Base-by-base conservation (phyloP, 208 protist species). In the Wallacemonas rigidus region DNA sequence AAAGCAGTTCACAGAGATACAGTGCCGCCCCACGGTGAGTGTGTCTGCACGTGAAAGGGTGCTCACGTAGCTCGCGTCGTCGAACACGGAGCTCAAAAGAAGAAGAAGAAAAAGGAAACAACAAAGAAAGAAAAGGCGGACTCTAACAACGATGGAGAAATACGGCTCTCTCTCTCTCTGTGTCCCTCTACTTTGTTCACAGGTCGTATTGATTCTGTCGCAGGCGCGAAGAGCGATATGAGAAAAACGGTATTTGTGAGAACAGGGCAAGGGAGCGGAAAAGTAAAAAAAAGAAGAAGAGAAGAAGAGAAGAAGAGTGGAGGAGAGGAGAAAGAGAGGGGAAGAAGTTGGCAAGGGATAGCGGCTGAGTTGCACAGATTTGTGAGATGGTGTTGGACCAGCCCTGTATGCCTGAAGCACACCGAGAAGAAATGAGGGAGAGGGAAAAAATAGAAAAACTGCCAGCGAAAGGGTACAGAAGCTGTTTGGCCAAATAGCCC, bases 221-320 rank as follows among this genome's bases (percentile, higher is more conserved):
- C 26, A 26, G 26, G 26, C 0, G 26, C 26, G 26, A 57, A 35
- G 11, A n/a, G 41, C 9, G 12, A 71, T 56, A 62, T 57, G 62
- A 73, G 50, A 36, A 68, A 26, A 68, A 61, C 72, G 48, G 61
- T 63, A 55, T 67, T 63, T 69, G 65, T 40, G 48, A n/a, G 47
- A 58, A 50, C 6, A 50, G 45, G 45, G 1, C 6, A 50, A 12
- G 12, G 12, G 12, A 50, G 26, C 26, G 26, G 58, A 58, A 50
- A 50, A 50, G 45, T 0, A 50, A 1, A 50, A 12, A 50, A 50
- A 50, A 50, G 26, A 57, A 15, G 53, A 57, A 57, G 17, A n/a
- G 53, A 7, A 17, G 6, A 5, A 57, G 26, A 57, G 14, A 57
- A 57, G 26, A 57, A n/a, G n/a, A n/a, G n/a, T n/a, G n/a, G 17